These are phyloP conservation scores for Paspalum vaginatum DNA, from an alignment of 176 grass and related monocot species.

Conservation along the genomic window DNA sequence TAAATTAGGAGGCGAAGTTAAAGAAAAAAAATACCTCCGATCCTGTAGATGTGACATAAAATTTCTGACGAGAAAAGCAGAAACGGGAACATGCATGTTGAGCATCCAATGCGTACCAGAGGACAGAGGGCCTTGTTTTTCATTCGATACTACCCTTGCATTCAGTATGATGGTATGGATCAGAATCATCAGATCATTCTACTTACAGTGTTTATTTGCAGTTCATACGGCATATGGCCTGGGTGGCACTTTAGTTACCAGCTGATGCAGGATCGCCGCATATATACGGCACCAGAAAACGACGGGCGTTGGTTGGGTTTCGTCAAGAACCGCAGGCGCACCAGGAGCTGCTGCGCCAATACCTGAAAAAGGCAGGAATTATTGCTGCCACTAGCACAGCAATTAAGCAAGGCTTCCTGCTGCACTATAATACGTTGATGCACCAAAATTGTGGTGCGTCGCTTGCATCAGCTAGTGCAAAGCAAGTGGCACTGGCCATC, in stretches of 20 bases:
- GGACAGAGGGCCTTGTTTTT: no score
- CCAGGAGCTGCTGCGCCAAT: slow-evolving; percentile 28
- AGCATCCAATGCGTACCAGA: no score
- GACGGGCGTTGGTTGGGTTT: slow-evolving; percentile 13
- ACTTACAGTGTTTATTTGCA: no score
- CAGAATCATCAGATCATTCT: no score
- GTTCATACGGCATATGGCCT: no score
- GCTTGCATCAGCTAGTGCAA: slow-evolving; percentile 18
- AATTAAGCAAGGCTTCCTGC: neutral
- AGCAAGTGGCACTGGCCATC: neutral
- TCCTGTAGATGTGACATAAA: neutral
- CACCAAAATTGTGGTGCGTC: slow-evolving; percentile 12
- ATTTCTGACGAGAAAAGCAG: no score
- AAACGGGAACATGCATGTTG: no score
- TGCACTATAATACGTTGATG: neutral
- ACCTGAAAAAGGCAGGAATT: slow-evolving; percentile 10
- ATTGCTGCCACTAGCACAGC: slow-evolving; percentile 26
- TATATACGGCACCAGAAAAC: slow-evolving; percentile 1
- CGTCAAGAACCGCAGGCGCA: slow-evolving; percentile 42
- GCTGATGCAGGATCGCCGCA: slow-evolving; percentile 35
- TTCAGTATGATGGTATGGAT: no score
- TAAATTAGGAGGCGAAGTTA: neutral
- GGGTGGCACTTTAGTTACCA: neutral
- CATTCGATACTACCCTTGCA: no score
- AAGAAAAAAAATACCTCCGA: neutral